These are phyloP conservation scores for Salvia miltiorrhiza DNA, from an alignment of 257 asterid species.

Conservation along the genomic window DNA sequence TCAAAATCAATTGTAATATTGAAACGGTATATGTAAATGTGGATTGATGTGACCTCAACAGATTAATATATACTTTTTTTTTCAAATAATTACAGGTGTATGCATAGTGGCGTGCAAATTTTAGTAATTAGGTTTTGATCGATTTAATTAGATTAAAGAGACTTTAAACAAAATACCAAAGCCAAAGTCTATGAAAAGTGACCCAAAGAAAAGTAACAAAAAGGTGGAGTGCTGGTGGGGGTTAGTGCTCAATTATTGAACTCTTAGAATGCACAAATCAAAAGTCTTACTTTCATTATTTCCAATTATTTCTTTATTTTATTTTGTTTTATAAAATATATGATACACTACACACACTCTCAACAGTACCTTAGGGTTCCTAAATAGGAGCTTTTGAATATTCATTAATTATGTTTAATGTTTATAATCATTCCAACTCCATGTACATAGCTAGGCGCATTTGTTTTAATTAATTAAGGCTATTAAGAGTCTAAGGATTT, in stretches of 20 bases:
- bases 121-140: conserved; percentile 17
- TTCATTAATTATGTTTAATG: neutral
- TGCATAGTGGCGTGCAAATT: conserved; percentile 25
- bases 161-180: conserved; percentile 22
- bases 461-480: no score
- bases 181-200: conserved; percentile 24
- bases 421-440: no score
- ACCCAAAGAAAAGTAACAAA: conserved; percentile 20
- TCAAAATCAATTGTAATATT: neutral
- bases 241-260: conserved; percentile 54
- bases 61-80: neutral
- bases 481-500: neutral
- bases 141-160: conserved; percentile 1
- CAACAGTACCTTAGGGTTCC: conserved; percentile 5
- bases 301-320: no score
- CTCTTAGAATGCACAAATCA: conserved; percentile 30
- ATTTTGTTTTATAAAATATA: neutral
- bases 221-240: conserved; percentile 24
- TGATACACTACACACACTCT: neutral
- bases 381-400: conserved; percentile 11
- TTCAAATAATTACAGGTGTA: conserved; percentile 25
- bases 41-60: neutral
- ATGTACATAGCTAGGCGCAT: no score
- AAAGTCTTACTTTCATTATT: conserved; percentile 7
- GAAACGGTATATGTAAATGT: neutral